These are phyloP conservation scores for Geosmithia putterillii DNA, from an alignment of 2,329 filamentous ascomycete species.

Conservation along the genomic window DNA sequence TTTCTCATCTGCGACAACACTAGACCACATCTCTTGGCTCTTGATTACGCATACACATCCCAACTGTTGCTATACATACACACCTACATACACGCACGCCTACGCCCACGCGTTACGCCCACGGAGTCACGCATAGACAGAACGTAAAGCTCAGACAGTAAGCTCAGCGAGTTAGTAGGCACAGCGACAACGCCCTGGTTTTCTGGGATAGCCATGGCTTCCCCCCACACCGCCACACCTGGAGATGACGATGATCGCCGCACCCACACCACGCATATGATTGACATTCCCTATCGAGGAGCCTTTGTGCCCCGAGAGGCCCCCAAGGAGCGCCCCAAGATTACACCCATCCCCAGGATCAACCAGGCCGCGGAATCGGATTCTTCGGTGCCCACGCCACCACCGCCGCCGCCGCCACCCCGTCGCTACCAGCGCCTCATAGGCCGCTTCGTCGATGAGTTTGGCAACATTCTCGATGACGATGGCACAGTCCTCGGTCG, in stretches of 20 bases:
- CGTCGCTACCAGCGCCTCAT: constrained; percentile 20
- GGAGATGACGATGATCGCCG: neutral
- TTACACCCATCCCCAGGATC: constrained; percentile 19
- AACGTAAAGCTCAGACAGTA: too few species aligned
- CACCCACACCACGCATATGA: constrained; percentile 4
- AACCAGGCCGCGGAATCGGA: neutral
- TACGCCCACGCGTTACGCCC: too few species aligned
- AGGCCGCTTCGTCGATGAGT: constrained; percentile 38
- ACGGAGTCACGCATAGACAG: too few species aligned
- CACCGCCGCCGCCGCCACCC: constrained; percentile 18
- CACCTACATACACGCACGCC: too few species aligned
- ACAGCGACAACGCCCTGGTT: too few species aligned
- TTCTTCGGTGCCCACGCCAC: neutral
- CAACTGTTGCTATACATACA: too few species aligned
- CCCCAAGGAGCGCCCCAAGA: constrained; percentile 23
- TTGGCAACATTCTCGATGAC: constrained; percentile 38
- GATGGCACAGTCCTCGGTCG: constrained; percentile 37
- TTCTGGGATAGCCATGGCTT: neutral
- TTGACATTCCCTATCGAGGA: constrained; percentile 2
- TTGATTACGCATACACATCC: too few species aligned
- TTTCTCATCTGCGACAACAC: too few species aligned
- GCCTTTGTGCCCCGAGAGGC: neutral
- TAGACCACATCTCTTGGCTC: too few species aligned
- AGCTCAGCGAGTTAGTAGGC: too few species aligned
- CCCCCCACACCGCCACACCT: neutral